A percentile compares a stretch with the other conserved stretches of the same genome.
Conservation (phyloP, 441 rosid species). For the Adansonia gregorii region DNA sequence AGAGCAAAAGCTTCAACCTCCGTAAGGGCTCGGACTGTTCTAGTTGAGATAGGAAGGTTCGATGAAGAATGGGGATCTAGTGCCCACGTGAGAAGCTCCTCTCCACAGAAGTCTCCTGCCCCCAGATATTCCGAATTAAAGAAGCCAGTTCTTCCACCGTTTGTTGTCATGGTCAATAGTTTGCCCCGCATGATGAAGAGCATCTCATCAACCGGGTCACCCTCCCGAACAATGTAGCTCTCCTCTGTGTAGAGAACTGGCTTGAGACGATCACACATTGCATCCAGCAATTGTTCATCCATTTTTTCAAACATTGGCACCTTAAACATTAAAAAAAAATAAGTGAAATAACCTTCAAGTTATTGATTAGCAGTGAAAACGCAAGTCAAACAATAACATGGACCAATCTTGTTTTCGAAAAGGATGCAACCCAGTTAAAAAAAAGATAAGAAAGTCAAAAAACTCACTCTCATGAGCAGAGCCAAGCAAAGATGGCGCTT, state of each 20-base stretch:
- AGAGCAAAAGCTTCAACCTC: slow-evolving; percentile 86
- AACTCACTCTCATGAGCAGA: slow-evolving; percentile 65
- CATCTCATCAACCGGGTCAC: slow-evolving; percentile 85
- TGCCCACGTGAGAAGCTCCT: slow-evolving; percentile 86
- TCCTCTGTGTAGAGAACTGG: slow-evolving; percentile 72
- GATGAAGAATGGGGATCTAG: slow-evolving; percentile 69
- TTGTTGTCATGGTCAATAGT: slow-evolving; percentile 57
- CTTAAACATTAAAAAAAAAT: slow-evolving; percentile 37
- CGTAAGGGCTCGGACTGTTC: slow-evolving; percentile 62
- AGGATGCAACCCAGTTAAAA: neutral
- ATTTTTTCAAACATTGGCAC: slow-evolving; percentile 74
- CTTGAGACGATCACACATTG: slow-evolving; percentile 75
- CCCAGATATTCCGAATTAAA: slow-evolving; percentile 58
- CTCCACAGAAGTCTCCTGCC: slow-evolving; percentile 82
- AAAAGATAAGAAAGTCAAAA: neutral
- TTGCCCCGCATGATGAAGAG: slow-evolving; percentile 79
- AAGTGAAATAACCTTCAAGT: slow-evolving; percentile 7
- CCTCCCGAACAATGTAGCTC: slow-evolving; percentile 70
- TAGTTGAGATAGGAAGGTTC: slow-evolving; percentile 69
- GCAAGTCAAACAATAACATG: neutral
- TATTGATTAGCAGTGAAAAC: slow-evolving; percentile 9
- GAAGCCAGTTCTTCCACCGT: slow-evolving; percentile 69
- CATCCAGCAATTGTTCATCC: slow-evolving; percentile 71
- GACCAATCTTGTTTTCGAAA: neutral
- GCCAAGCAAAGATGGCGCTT: slow-evolving; percentile 81